Base-by-base conservation (phyloP, 148 eudicot species). In the Beta vulgaris region DNA sequence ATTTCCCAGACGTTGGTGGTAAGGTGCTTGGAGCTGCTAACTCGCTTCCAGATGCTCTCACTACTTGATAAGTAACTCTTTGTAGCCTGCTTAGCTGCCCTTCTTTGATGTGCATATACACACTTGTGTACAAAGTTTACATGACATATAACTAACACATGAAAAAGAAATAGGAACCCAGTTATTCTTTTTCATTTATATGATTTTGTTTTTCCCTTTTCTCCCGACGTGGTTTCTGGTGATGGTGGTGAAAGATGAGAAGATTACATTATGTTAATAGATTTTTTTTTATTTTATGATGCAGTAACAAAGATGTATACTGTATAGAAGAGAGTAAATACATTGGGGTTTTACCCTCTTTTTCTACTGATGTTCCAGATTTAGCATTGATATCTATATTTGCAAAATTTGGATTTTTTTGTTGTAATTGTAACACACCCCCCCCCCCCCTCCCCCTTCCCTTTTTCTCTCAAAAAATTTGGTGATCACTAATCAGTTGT, bases 1-100 rank as follows among this genome's bases (percentile, higher is more conserved):
- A 81, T 18, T 87, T 87, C 60, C 90, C 90, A 5, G 90, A 87
- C 29, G 80, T 81, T 35, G 90, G 88, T 25, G 90, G 90, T 79
- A 85, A 83, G 85, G 76, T 87, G 44, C 84, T 87, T 12, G 90
- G 90, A 75, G 76, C 84, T 28, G 79, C 76, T 61, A 64, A 81
- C 69, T 46, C 82, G n/a, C 82, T 85, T 74, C 90, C 88, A n/a
- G 87, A 87, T 49, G 85, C 86, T 19, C 86, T 85, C n/a, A 87
- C 87, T 2, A 83, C 88, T 54, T 87, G 61, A 75, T 19, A 15
- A 46, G 16, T 12, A 4, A 64, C 3, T 8, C 8, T 29, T 39
- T 39, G 32, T 32, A 8, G 51, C 35, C 36, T 4, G 39, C 69
- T 59, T 60, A 60, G 37, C 4, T 21, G 6, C 23, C n/a, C 75